Conservation (phyloP, 1,284 basidiomycete genomes). For the Volvariella surrecta region DNA sequence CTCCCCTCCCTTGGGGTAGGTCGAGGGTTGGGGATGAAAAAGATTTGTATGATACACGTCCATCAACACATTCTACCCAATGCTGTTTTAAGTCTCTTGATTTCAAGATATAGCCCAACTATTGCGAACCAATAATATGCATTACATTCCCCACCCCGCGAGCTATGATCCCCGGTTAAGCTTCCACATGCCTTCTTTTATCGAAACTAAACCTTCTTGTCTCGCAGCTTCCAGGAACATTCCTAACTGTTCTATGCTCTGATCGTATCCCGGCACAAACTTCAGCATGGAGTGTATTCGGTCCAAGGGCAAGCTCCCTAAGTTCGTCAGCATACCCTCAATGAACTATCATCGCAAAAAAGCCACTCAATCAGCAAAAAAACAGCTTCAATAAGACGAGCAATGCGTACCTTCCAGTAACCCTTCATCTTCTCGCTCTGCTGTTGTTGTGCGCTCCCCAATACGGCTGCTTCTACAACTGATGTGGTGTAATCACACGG, state of each 20-base stretch:
- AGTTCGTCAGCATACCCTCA: constrained; percentile 79
- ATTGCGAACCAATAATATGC: no score
- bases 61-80: no score
- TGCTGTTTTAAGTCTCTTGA: no score
- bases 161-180: constrained; percentile 26
- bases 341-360: constrained; percentile 47
- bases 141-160: no score
- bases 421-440: constrained; percentile 79
- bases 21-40: no score
- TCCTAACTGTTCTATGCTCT: constrained; percentile 66
- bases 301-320: constrained; percentile 63
- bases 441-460: constrained; percentile 59
- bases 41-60: no score
- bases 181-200: constrained; percentile 69
- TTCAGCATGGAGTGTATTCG: constrained; percentile 80
- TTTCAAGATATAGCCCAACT: no score
- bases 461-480: constrained; percentile 40
- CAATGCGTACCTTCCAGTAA: constrained; percentile 67
- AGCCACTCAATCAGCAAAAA: neutral
- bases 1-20: no score
- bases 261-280: constrained; percentile 73
- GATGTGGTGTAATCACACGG: constrained; percentile 14
- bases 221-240: constrained; percentile 73
- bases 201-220: constrained; percentile 66
- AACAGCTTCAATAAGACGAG: constrained; percentile 7